Evolutionary conservation across 225 moss, liverwort and hornwort species (phyloP), one percentile per base, ranked within the genome.

Genomic region (Lunularia cruciata): DNA sequence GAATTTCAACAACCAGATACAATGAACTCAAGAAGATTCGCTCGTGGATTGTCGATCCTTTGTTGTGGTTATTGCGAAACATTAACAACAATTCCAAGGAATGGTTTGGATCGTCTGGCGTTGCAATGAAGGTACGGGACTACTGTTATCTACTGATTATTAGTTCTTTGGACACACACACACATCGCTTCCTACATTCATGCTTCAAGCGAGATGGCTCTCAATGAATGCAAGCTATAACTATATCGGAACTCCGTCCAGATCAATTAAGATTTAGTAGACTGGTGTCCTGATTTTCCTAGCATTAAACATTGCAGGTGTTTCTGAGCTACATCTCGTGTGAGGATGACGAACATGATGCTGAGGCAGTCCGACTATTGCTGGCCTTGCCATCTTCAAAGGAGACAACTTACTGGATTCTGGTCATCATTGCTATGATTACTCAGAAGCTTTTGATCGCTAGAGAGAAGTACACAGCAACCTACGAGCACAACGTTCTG

Each of bases 91-190:
- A 40, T 27, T 8, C 63, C 63, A 32, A 65, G 47, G 65, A 65
- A 7, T 47, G 65, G 65, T 65, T 65, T 22, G 65, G 65, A 19
- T 65, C 65, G 19, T 47, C 65, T 26, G 65, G 46, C 65, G 47
- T 65, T 34, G 65, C 65, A 3, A 47, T 65, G 65, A 65, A 65
- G 65, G 65, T 65, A 65, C 6, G n/a, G 9, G 4, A 5, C 13
- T 26, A 11, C 23, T 54, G 4, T 7, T 54, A 1, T 22, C 23
- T 26, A n/a, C n/a, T n/a, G n/a, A n/a, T n/a, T n/a, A n/a, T n/a
- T n/a, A n/a, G n/a, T n/a, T n/a, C n/a, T n/a, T n/a, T n/a, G n/a
- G n/a, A n/a, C n/a, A n/a, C n/a, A n/a, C n/a, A n/a, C n/a, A n/a
- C n/a, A n/a, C n/a, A n/a, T n/a, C n/a, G n/a, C n/a, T n/a, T n/a